Percentiles rank a stretch among this genome's conserved stretches.
Conservation (phyloP, 2,329 filamentous ascomycete species). For the Colletotrichum orchidophilum region DNA sequence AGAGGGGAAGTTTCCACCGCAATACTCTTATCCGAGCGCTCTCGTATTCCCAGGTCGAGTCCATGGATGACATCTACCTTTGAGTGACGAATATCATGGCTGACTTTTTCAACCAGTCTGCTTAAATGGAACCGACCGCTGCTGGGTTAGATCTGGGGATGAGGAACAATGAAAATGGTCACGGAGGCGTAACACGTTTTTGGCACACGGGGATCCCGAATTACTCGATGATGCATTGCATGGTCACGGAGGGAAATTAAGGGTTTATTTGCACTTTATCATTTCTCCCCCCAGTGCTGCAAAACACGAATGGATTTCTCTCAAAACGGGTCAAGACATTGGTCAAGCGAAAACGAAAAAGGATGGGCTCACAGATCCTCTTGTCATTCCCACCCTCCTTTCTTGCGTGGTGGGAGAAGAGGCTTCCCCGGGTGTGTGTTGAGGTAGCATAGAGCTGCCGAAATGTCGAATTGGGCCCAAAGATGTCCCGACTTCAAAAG, state of each 20-base stretch:
- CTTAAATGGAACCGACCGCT: conserved; percentile 30
- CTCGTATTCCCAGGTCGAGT: background rate
- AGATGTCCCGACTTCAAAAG: conserved; percentile 31
- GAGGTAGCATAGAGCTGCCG: conserved; percentile 33
- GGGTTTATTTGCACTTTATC: conserved; percentile 33
- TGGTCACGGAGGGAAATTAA: conserved; percentile 35
- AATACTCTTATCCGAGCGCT: background rate
- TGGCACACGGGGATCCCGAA: conserved; percentile 34
- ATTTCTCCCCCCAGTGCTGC: conserved; percentile 30
- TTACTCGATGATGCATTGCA: conserved; percentile 35
- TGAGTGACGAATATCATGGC: background rate
- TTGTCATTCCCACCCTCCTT: conserved; percentile 9
- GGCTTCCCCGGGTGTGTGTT: conserved; percentile 27
- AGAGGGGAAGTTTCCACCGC: too few relatives aligned
- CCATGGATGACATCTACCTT: background rate
- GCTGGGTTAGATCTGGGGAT: conserved; percentile 34
- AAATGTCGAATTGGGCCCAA: conserved; percentile 32
- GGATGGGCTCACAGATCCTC: conserved; percentile 25
- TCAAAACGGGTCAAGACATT: conserved; percentile 28
- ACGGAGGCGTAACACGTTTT: conserved; percentile 36
- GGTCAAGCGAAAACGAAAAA: conserved; percentile 27
- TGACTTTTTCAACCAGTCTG: conserved; percentile 15
- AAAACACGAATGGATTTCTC: conserved; percentile 34
- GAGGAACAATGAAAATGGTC: conserved; percentile 33
- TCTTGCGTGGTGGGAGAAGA: conserved; percentile 19